These are phyloP conservation scores for Hymenoscyphus scutula DNA, from an alignment of 2,329 filamentous ascomycete genomes.

Conservation along the genomic window DNA sequence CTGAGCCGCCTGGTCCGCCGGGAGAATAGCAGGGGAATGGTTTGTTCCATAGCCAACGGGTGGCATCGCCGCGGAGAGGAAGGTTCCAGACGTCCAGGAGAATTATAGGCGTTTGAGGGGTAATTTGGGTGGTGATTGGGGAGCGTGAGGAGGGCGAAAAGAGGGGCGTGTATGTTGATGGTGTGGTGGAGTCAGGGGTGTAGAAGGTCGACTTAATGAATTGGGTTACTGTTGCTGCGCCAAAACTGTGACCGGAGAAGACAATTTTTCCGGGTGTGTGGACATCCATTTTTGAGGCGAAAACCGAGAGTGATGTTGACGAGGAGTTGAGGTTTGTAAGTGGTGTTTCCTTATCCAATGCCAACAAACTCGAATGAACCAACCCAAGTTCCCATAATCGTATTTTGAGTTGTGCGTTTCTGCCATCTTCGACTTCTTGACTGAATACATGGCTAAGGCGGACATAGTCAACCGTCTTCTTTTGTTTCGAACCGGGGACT, in stretches of 20 bases:
- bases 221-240: slow-evolving; percentile 70
- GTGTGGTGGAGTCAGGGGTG: slow-evolving; percentile 43
- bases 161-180: slow-evolving; percentile 53
- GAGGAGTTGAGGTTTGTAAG: slow-evolving; percentile 54
- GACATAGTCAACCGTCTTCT: slow-evolving; percentile 42
- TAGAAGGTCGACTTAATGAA: slow-evolving; percentile 79
- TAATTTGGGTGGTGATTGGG: slow-evolving; percentile 63
- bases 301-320: slow-evolving; percentile 52
- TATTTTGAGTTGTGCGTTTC: slow-evolving; percentile 71
- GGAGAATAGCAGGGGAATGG: slow-evolving; percentile 66
- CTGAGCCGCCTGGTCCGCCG: slow-evolving; percentile 53
- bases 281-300: slow-evolving; percentile 63
- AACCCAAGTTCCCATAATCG: slow-evolving; percentile 77
- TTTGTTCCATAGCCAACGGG: slow-evolving; percentile 64
- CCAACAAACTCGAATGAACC: slow-evolving; percentile 64
- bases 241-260: slow-evolving; percentile 80
- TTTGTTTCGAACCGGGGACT: slow-evolving; percentile 24
- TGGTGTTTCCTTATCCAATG: slow-evolving; percentile 57
- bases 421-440: slow-evolving; percentile 61
- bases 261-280: slow-evolving; percentile 69
- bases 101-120: slow-evolving; percentile 61
- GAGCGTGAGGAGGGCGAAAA: slow-evolving; percentile 58
- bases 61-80: slow-evolving; percentile 62
- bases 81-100: slow-evolving; percentile 81
- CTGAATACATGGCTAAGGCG: slow-evolving; percentile 61